Evolutionary conservation across 805 yeast genomes (phyloP), one percentile per base, ranked within the genome.

Genomic region (Cyberlindnera japonica): DNA sequence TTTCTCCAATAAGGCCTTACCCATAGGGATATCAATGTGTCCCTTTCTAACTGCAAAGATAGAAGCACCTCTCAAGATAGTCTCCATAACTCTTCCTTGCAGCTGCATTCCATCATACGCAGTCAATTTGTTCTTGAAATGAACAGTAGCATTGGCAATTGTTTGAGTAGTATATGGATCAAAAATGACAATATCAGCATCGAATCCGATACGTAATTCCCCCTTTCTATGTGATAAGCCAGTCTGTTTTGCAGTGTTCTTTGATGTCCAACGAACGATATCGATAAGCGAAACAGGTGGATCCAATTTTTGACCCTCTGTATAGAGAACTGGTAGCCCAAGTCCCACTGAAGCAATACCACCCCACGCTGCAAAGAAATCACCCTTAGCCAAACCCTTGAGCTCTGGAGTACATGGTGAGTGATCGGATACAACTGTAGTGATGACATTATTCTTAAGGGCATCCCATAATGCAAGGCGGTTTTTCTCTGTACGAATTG

Each of bases 341-440:
- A 91, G 75, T 0, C 98, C 98, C 23, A 90, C 95, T 1, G 95
- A 85, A 2, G 95, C 74, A 29, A 90, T 88, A 9, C 98, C 98
- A 25, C 97, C 98, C 98, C 98, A 90, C 3, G 97, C 95, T 25
- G 81, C 75, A 52, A 90, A 78, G 59, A 90, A 90, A 58, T 90
- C 95, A 29, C 96, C 96, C 44, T 77, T 71, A 10, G 78, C 82
- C 38, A 88, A 68, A 17, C 86, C 84, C 62, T 90, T 90, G 55
- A 90, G 69, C 45, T 87, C 87, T 0, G 97, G 95, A 0, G 96
- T 87, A 64, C 98, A 90, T 3, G 97, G 98, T 4, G 96, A 86
- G 63, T 90, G 98, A 61, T 90, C 98, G 11, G 95, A 84, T 6
- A 91, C 97, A 5, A 90, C 95, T 3, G 96, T 80, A 13, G 85